These are phyloP conservation scores for Saccharomyces hybrid DNA, from an alignment of 1,139 yeast genomes.

Conservation along the genomic window DNA sequence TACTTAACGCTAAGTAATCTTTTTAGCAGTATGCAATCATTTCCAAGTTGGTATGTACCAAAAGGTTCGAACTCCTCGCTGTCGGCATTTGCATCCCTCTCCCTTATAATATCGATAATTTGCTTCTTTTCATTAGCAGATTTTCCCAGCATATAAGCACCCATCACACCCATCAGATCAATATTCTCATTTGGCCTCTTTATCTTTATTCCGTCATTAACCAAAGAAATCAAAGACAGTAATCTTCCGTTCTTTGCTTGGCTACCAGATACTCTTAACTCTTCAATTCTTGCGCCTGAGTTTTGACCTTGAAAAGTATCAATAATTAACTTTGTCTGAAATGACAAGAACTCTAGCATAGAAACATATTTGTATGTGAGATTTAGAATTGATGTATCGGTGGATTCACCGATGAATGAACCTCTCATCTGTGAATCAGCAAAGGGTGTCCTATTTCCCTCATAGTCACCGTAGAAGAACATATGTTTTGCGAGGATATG, in stretches of 20 bases:
- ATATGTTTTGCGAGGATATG: slow-evolving; percentile 35
- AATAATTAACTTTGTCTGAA: slow-evolving; percentile 41
- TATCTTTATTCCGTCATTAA: slow-evolving; percentile 14
- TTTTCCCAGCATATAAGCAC: slow-evolving; percentile 35
- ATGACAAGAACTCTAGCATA: slow-evolving; percentile 43
- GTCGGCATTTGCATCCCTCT: not conserved
- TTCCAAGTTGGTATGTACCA: not conserved
- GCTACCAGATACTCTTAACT: slow-evolving; percentile 43
- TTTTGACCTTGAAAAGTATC: slow-evolving; percentile 21
- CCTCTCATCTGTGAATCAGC: slow-evolving; percentile 46
- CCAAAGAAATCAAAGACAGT: slow-evolving; percentile 29
- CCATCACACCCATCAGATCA: slow-evolving; percentile 34
- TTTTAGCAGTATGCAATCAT: slow-evolving; percentile 6
- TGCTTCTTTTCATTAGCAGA: slow-evolving; percentile 1
- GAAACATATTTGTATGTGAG: slow-evolving; percentile 41
- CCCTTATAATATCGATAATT: not conserved
- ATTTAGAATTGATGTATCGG: slow-evolving; percentile 29
- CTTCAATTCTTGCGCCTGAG: slow-evolving; percentile 22
- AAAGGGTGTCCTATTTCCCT: slow-evolving; percentile 51
- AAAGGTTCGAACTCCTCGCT: not conserved
- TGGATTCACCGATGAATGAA: slow-evolving; percentile 40
- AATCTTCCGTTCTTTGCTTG: slow-evolving; percentile 44
- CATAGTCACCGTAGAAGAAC: slow-evolving; percentile 47
- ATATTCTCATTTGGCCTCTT: slow-evolving; percentile 17
- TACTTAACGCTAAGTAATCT: slow-evolving; percentile 30